A percentile compares a stretch with the other conserved stretches of the same genome.
These are phyloP conservation scores for Epichloe uncinata DNA, from an alignment of 2,329 filamentous ascomycete genomes.

Conservation along the genomic window DNA sequence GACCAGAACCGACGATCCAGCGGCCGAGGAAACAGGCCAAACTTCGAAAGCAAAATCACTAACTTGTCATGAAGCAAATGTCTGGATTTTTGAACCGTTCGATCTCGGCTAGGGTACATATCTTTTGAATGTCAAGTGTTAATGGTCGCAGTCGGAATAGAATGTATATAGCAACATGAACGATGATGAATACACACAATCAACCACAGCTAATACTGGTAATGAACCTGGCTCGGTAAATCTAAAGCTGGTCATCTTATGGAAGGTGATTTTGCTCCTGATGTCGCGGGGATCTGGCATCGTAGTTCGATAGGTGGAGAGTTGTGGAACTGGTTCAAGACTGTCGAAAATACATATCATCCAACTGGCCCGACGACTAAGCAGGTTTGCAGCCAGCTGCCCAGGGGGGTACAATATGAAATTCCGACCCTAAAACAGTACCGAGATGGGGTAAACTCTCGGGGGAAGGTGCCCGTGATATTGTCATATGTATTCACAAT, in stretches of 20 bases:
- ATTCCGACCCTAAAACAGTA: constrained; percentile 51
- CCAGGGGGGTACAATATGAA: constrained; percentile 43
- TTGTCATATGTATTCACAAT: no score
- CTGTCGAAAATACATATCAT: not conserved
- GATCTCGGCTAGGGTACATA: constrained; percentile 1
- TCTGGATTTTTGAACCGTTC: not conserved
- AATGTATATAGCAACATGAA: not conserved
- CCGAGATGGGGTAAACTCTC: constrained; percentile 50
- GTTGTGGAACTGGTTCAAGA: not conserved
- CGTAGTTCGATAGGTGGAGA: constrained; percentile 3
- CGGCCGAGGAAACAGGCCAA: not conserved
- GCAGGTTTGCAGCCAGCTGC: no score
- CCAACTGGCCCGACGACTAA: not conserved
- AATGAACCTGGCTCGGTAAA: no score
- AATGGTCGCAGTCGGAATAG: not conserved
- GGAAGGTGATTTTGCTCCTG: no score
- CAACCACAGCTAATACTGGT: no score
- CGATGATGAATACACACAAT: not conserved
- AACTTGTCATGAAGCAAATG: not conserved
- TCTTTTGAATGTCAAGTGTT: constrained; percentile 1
- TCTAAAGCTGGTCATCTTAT: no score
- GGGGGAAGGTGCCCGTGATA: constrained; percentile 36
- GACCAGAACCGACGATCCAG: not conserved
- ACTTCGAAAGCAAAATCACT: not conserved
- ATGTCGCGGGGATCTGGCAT: not conserved